A percentile compares a stretch with the other conserved stretches of the same genome.
Conservation (phyloP, 257 asterid species). For the Solanum boliviense region DNA sequence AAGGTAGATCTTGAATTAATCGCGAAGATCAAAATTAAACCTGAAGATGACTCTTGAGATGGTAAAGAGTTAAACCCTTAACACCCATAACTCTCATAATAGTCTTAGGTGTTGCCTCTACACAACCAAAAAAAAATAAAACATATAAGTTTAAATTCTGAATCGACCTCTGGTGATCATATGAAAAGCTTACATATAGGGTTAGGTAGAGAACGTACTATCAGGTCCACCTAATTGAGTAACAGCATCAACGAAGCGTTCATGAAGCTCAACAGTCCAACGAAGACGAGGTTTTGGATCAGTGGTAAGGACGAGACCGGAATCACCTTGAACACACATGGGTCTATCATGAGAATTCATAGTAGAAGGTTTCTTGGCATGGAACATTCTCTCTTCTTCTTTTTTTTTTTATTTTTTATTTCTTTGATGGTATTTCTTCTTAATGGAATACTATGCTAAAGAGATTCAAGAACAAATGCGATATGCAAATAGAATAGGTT, state of each 20-base stretch:
- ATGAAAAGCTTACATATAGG: not conserved
- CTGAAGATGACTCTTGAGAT: constrained; percentile 99
- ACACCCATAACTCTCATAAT: constrained; percentile 99
- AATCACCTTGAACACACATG: constrained; percentile 53
- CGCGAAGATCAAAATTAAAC: constrained; percentile 15
- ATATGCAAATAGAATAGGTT: constrained; percentile 6
- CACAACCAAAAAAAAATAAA: not conserved
- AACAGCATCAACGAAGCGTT: constrained; percentile 89
- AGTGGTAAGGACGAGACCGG: constrained; percentile 87
- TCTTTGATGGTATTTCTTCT: not conserved
- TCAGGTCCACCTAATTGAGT: constrained; percentile 93
- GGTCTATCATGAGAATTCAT: constrained; percentile 27
- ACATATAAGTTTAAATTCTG: not conserved
- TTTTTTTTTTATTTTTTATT: not conserved
- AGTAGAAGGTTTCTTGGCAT: constrained; percentile 20
- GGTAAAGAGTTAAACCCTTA: constrained; percentile 92
- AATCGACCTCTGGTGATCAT: not conserved
- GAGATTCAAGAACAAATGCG: constrained; percentile 31
- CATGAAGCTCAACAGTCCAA: constrained; percentile 90
- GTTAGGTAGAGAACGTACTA: constrained; percentile 20
- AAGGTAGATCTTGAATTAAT: not conserved
- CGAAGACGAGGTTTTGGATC: constrained; percentile 94
- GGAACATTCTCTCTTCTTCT: constrained; percentile 19
- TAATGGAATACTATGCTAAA: constrained; percentile 1
- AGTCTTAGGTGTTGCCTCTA: constrained; percentile 98